A percentile compares a stretch with the other conserved stretches of the same genome.
These are phyloP conservation scores for Dianthus caryophyllus DNA, from an alignment of 148 eudicot genomes.

Conservation along the genomic window DNA sequence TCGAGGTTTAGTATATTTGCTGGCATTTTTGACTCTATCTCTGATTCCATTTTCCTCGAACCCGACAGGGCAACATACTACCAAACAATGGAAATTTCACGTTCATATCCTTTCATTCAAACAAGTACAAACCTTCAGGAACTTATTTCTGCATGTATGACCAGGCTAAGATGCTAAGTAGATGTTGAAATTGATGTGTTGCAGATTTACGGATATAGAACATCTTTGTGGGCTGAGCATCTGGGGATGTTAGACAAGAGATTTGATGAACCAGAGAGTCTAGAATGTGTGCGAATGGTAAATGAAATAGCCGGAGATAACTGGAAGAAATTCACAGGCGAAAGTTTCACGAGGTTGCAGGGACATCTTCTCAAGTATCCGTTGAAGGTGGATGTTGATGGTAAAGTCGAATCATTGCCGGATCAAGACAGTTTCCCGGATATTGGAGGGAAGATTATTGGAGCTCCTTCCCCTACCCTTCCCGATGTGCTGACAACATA, in stretches of 20 bases:
- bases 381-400: constrained; percentile 45
- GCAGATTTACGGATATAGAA: constrained; percentile 67
- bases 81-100: too few species aligned
- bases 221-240: constrained; percentile 67
- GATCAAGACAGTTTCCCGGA: constrained; percentile 58
- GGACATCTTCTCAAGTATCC: constrained; percentile 71
- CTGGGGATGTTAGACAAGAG: constrained; percentile 41
- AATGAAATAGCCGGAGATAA: constrained; percentile 53
- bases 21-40: not conserved
- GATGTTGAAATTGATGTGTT: constrained; percentile 3
- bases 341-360: constrained; percentile 36
- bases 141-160: not conserved
- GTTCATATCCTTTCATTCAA: too few species aligned
- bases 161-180: not conserved
- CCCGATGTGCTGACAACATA: constrained; percentile 57
- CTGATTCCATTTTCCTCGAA: too few species aligned
- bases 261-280: constrained; percentile 41
- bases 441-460: constrained; percentile 55
- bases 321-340: constrained; percentile 47
- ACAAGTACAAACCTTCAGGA: not conserved
- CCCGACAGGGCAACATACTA: too few species aligned
- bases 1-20: not conserved
- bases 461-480: constrained; percentile 40
- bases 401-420: constrained; percentile 45
- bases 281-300: constrained; percentile 59